Conservation (phyloP, 148 eudicot species). For the Cornus suecica region DNA sequence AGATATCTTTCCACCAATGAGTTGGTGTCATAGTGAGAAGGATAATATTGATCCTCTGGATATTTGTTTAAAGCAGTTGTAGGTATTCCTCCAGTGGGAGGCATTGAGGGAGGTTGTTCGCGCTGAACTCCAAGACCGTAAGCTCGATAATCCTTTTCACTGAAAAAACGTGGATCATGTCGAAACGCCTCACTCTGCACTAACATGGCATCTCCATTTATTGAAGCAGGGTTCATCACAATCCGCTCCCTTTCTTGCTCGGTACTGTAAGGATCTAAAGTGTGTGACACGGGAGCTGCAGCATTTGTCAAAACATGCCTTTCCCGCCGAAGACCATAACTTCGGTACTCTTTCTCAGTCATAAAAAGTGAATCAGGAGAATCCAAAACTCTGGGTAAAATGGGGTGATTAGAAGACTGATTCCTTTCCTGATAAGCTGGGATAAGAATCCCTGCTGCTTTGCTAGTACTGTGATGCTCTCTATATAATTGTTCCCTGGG, state of each 20-base stretch:
- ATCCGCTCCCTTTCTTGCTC: constrained; percentile 27
- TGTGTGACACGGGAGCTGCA: constrained; percentile 11
- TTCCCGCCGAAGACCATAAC: constrained; percentile 46
- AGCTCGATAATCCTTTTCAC: constrained; percentile 51
- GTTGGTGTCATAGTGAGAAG: constrained; percentile 28
- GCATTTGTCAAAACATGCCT: constrained; percentile 16
- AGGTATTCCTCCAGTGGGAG: constrained; percentile 20
- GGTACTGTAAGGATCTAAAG: constrained; percentile 23
- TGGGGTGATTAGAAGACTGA: constrained; percentile 16
- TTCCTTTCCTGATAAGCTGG: constrained; percentile 14
- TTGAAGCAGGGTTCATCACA: constrained; percentile 21
- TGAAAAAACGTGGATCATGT: constrained; percentile 31
- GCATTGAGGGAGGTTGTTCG: constrained; percentile 21
- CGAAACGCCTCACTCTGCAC: constrained; percentile 12
- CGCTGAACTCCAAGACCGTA: constrained; percentile 36
- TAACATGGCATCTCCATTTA: constrained; percentile 17
- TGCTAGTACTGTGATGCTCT: not conserved
- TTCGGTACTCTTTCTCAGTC: constrained; percentile 55
- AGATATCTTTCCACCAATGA: constrained; percentile 44
- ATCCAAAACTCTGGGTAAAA: not conserved
- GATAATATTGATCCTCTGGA: constrained; percentile 24
- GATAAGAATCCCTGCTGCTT: constrained; percentile 4
- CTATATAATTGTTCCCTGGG: constrained; percentile 4
- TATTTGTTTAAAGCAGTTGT: constrained; percentile 20
- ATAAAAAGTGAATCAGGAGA: constrained; percentile 34